Conservation (phyloP, 1,284 basidiomycete genomes). For the Boletus calvinii region DNA sequence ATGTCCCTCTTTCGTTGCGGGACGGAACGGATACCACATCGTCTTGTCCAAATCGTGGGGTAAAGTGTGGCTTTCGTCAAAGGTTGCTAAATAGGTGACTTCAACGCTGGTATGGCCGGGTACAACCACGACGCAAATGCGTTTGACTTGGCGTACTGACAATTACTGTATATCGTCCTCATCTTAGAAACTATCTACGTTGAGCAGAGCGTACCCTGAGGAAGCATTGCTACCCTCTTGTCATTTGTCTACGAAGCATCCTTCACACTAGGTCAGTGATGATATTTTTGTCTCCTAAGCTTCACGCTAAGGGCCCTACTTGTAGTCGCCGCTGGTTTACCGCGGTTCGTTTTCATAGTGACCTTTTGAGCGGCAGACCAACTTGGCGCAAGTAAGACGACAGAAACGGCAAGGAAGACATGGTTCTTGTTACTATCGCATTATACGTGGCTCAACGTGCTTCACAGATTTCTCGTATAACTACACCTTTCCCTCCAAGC, state of each 20-base stretch:
- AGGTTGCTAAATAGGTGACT: neutral
- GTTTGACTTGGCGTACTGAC: neutral
- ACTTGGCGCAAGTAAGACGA: neutral
- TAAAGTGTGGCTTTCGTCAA: neutral
- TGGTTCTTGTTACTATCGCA: neutral
- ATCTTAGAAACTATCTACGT: too few species aligned
- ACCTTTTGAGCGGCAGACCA: too few species aligned
- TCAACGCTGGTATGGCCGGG: neutral
- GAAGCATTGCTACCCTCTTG: too few species aligned
- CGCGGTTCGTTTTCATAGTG: conserved; percentile 5
- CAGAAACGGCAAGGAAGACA: neutral
- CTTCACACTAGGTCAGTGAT: conserved; percentile 7
- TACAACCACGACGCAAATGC: neutral
- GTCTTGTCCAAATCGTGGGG: neutral
- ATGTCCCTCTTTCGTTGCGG: neutral
- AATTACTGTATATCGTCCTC: too few species aligned
- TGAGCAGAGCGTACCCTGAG: too few species aligned
- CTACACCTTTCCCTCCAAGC: too few species aligned
- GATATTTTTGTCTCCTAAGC: conserved; percentile 3
- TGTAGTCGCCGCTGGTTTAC: conserved; percentile 10
- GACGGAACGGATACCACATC: neutral
- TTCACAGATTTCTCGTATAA: neutral
- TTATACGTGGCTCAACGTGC: neutral
- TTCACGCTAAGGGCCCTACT: conserved; percentile 16
- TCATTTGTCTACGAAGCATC: too few species aligned